phyloP scores from a whole-genome alignment of 2,329 filamentous ascomycete species.

The Fusarium goolgardi region DNA sequence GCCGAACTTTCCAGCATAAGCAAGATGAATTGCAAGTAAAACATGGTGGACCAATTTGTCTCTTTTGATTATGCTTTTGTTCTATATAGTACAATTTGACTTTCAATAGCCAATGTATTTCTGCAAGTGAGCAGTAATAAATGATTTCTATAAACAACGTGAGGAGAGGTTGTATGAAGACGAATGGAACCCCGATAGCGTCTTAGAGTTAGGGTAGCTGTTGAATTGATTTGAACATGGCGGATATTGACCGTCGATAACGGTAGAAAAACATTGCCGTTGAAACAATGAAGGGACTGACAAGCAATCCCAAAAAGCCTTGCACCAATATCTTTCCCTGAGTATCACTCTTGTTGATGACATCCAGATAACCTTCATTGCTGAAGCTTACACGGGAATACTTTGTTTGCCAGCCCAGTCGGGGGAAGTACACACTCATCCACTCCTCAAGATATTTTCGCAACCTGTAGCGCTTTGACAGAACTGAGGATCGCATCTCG shows the following conservation, averaged over 20 bases:
- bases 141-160: background rate
- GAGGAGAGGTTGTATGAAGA: background rate
- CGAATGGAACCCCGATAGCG: too few relatives aligned
- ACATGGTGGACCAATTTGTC: background rate
- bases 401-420: constrained; percentile 88
- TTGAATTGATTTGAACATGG: constrained; percentile 35
- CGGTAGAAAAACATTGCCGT: constrained; percentile 46
- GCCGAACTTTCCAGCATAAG: background rate
- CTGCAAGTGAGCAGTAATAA: background rate
- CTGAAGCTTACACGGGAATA: constrained; percentile 94
- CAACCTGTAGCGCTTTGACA: constrained; percentile 78
- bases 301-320: constrained; percentile 54
- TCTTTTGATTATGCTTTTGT: background rate
- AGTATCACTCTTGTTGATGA: constrained; percentile 74
- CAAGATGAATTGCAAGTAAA: background rate
- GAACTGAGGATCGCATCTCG: constrained; percentile 91
- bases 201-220: constrained; percentile 17
- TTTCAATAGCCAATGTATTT: constrained; percentile 8
- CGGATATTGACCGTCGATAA: constrained; percentile 42
- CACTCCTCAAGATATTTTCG: constrained; percentile 90
- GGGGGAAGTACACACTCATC: constrained; percentile 79
- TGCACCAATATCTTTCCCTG: constrained; percentile 73
- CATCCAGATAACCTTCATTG: constrained; percentile 89
- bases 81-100: constrained; percentile 29
- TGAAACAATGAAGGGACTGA: constrained; percentile 49